Conservation (phyloP, 768 basidiomycete species). For the Trametes coccinea region DNA sequence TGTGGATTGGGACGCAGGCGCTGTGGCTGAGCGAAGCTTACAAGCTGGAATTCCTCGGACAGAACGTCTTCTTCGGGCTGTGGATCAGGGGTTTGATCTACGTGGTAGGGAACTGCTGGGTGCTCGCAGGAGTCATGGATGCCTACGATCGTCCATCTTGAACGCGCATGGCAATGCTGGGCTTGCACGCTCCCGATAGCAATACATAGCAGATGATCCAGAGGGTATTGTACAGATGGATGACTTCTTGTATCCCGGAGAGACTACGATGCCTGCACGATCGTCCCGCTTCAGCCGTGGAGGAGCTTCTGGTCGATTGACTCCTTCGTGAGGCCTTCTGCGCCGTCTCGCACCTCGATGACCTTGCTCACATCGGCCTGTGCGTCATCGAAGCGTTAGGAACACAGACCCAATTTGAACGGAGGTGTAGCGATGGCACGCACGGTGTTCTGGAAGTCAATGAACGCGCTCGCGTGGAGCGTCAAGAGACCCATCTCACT, state of each 20-base stretch:
- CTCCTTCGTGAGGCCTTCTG: constrained; percentile 77
- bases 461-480: constrained; percentile 78
- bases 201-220: constrained; percentile 12
- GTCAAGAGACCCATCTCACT: constrained; percentile 74
- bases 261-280: not conserved
- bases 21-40: constrained; percentile 93
- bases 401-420: not conserved
- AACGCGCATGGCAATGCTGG: not conserved
- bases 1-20: constrained; percentile 82
- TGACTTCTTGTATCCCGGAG: not conserved
- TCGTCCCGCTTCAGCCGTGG: constrained; percentile 7
- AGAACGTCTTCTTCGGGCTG: constrained; percentile 68
- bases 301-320: constrained; percentile 62
- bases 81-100: constrained; percentile 82
- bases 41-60: constrained; percentile 82
- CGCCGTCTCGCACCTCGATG: constrained; percentile 79
- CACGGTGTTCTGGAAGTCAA: constrained; percentile 80
- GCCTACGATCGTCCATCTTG: constrained; percentile 34
- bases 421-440: constrained; percentile 29
- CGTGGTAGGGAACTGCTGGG: constrained; percentile 77
- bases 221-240: constrained; percentile 9
- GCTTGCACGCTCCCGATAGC: constrained; percentile 6
- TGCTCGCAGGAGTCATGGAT: constrained; percentile 64
- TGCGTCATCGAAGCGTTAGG: not conserved
- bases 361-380: constrained; percentile 80